Evolutionary conservation across 164 flowering plant species (phyloP).

Genomic region (Nymphaea colorata): DNA sequence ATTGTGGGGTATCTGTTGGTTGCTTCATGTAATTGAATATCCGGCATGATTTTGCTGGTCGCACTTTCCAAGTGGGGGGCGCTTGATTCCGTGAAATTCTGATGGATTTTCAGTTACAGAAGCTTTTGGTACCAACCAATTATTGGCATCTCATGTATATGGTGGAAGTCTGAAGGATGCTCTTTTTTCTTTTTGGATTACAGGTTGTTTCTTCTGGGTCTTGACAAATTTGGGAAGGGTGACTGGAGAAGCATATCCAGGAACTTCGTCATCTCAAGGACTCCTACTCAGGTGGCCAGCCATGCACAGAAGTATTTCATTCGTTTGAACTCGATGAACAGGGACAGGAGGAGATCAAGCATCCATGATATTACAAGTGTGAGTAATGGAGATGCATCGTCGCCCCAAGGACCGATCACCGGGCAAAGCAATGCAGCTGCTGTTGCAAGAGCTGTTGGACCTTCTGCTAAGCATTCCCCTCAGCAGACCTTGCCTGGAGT

Average conservation of each 20-base stretch:
- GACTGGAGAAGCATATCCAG: constrained; percentile 84
- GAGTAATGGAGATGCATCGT: constrained; percentile 27
- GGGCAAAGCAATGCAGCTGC: constrained; percentile 28
- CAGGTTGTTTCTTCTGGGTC: constrained; percentile 66
- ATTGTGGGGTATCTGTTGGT: no score
- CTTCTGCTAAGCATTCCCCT: constrained; percentile 25
- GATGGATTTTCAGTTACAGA: no score
- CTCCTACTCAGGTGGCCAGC: constrained; percentile 73
- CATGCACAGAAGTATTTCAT: constrained; percentile 85
- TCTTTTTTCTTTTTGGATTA: background rate
- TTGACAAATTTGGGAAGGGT: constrained; percentile 77
- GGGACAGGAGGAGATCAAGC: constrained; percentile 71
- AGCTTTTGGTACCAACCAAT: no score
- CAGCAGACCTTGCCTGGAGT: constrained; percentile 19
- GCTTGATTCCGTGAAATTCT: no score
- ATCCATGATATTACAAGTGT: constrained; percentile 78
- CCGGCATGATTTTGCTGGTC: no score
- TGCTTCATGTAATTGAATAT: no score
- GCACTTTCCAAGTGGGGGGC: no score
- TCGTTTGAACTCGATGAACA: constrained; percentile 60
- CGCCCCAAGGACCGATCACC: constrained; percentile 38
- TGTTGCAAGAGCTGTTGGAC: constrained; percentile 8
- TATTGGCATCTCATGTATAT: no score
- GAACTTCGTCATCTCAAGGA: constrained; percentile 61
- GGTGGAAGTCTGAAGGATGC: background rate